Percentiles rank a stretch among this genome's conserved stretches.
phyloP scores from a whole-genome alignment of 2,329 filamentous ascomycete genomes.

The Cucurbitaria berberidis region DNA sequence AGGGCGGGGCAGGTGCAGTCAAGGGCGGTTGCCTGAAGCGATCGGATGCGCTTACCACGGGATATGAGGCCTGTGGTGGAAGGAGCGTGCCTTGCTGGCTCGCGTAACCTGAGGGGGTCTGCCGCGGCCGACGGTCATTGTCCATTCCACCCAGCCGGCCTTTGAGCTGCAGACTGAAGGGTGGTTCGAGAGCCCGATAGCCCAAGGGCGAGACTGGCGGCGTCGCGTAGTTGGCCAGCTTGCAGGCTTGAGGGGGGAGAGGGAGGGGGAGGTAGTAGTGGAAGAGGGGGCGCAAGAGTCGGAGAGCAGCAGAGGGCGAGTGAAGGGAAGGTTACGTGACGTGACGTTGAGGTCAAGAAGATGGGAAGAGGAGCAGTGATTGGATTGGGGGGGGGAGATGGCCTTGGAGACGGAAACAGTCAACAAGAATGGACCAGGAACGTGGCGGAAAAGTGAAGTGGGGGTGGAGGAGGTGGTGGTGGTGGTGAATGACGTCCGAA shows the following conservation, averaged over 20 bases:
- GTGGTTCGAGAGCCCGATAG: constrained; percentile 65
- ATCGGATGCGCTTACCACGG: constrained; percentile 54
- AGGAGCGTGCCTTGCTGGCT: constrained; percentile 56
- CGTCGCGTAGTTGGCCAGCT: constrained; percentile 69
- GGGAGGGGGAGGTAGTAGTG: constrained; percentile 15
- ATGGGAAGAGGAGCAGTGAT: constrained; percentile 18
- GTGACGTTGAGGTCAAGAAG: constrained; percentile 14
- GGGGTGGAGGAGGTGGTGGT: too few relatives aligned
- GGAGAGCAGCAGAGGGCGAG: constrained; percentile 7
- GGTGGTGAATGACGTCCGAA: constrained; percentile 36
- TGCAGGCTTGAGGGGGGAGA: constrained; percentile 52
- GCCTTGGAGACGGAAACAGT: constrained; percentile 4
- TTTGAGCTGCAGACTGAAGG: constrained; percentile 61
- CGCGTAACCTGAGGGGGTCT: constrained; percentile 71
- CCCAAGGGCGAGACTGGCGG: constrained; percentile 69
- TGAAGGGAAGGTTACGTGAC: constrained; percentile 8
- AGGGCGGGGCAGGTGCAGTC: constrained; percentile 51
- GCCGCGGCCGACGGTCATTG: constrained; percentile 73
- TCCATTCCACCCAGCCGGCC: constrained; percentile 73
- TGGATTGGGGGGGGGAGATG: too few relatives aligned
- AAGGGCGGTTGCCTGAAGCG: constrained; percentile 56
- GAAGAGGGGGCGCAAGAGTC: constrained; percentile 25
- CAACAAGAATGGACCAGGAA: constrained; percentile 16
- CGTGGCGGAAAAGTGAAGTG: constrained; percentile 16
- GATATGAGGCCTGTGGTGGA: constrained; percentile 51